These are phyloP conservation scores for Triticum dicoccoides DNA, from an alignment of 176 grass and related monocot species.

Conservation along the genomic window DNA sequence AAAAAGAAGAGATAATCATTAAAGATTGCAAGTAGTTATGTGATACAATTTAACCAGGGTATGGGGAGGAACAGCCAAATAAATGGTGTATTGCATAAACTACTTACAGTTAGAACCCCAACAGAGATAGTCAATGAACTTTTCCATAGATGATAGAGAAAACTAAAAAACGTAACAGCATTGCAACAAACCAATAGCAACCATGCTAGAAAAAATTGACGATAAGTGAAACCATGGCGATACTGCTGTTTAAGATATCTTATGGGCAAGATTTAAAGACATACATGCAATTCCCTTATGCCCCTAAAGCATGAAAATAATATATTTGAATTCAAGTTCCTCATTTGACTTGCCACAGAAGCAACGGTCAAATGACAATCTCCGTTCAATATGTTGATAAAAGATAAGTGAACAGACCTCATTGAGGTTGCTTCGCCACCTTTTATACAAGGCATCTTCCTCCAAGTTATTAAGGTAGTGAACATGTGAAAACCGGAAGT, in stretches of 20 bases:
- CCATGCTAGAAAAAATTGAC: background rate
- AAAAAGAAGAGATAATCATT: background rate
- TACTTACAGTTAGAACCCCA: background rate
- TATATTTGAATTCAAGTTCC: background rate
- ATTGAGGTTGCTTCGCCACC: constrained; percentile 90
- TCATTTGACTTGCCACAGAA: constrained; percentile 23
- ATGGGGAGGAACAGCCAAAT: constrained; percentile 21
- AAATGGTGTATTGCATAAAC: constrained; percentile 3
- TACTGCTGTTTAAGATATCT: background rate
- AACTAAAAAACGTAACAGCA: constrained; percentile 15
- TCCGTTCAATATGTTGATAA: constrained; percentile 3
- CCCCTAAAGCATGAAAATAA: constrained; percentile 19
- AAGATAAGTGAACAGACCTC: constrained; percentile 60
- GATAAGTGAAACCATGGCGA: background rate
- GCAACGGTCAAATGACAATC: constrained; percentile 29
- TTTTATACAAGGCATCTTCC: constrained; percentile 89
- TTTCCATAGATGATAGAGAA: background rate
- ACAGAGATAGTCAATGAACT: constrained; percentile 11
- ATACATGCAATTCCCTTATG: background rate
- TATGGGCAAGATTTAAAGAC: background rate
- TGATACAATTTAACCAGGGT: background rate
- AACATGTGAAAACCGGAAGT: constrained; percentile 83
- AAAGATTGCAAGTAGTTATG: constrained; percentile 3
- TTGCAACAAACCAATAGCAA: background rate
- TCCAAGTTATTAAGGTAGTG: constrained; percentile 98